phyloP scores from a whole-genome alignment of 257 asterid species.

The Lantana camara region DNA sequence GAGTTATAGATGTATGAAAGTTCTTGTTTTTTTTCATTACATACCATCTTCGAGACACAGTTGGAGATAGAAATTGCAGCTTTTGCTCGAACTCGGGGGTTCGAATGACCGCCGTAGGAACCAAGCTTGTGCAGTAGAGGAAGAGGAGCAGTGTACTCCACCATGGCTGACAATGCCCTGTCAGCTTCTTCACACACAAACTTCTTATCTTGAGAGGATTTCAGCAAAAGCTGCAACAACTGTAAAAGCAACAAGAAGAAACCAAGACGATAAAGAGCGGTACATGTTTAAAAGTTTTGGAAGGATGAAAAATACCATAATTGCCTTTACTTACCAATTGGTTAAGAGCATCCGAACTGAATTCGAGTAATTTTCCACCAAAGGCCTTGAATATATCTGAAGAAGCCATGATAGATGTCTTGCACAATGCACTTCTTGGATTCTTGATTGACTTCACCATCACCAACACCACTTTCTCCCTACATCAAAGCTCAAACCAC shows the following conservation, averaged over 20 bases:
- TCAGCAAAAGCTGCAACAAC: conserved; percentile 87
- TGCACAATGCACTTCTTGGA: conserved; percentile 95
- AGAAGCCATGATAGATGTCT: conserved; percentile 92
- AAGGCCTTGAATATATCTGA: conserved; percentile 78
- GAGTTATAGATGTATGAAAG: too few relatives aligned
- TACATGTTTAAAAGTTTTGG: neutral
- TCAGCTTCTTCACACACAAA: conserved; percentile 99
- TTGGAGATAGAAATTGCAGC: conserved; percentile 73
- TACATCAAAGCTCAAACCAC: conserved; percentile 34
- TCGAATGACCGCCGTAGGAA: conserved; percentile 60
- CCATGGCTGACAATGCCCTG: conserved; percentile 63
- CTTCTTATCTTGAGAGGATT: conserved; percentile 92
- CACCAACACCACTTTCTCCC: conserved; percentile 66
- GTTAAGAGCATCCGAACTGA: conserved; percentile 58
- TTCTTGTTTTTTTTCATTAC: neutral
- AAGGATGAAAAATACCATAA: too few relatives aligned
- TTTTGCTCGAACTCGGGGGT: conserved; percentile 79
- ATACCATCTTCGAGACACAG: conserved; percentile 82
- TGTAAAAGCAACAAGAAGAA: conserved; percentile 30
- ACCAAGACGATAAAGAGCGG: neutral
- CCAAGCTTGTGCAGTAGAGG: conserved; percentile 67
- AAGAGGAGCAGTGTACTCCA: conserved; percentile 69
- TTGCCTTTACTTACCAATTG: conserved; percentile 62
- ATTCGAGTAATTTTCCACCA: conserved; percentile 63
- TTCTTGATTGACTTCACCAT: conserved; percentile 86